phyloP scores from a whole-genome alignment of 2,329 filamentous ascomycete species.

The Nemania bipapillata region DNA sequence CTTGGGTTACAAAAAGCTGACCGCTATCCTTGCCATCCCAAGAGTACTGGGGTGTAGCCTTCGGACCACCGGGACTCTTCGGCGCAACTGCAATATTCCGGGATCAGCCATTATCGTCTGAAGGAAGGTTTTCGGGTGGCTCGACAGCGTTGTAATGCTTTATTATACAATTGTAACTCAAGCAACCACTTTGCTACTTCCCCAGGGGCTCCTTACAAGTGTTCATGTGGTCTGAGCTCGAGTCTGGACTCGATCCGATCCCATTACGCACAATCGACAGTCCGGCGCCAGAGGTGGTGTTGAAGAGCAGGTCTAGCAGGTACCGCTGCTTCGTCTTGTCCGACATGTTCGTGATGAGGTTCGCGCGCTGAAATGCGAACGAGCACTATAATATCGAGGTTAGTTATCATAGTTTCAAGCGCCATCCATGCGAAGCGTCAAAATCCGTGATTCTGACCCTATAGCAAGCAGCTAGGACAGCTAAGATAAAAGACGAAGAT shows the following conservation, averaged over 20 bases:
- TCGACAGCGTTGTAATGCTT: neutral
- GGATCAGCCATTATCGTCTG: neutral
- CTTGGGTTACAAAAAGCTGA: slow-evolving; percentile 60
- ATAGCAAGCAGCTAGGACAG: no score
- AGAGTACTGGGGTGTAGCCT: slow-evolving; percentile 52
- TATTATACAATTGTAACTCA: no score
- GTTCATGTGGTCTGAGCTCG: slow-evolving; percentile 53
- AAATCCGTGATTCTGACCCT: no score
- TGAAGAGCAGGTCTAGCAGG: slow-evolving; percentile 59
- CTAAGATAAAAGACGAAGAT: neutral
- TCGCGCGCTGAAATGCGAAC: slow-evolving; percentile 59
- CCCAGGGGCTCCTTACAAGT: slow-evolving; percentile 37
- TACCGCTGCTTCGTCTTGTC: slow-evolving; percentile 55
- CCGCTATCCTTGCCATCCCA: slow-evolving; percentile 58
- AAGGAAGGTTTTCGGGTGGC: neutral
- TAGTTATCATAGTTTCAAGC: neutral
- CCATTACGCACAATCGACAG: slow-evolving; percentile 60
- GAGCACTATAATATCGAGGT: slow-evolving; percentile 46
- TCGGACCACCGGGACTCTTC: slow-evolving; percentile 53
- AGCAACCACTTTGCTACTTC: neutral
- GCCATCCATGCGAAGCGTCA: neutral
- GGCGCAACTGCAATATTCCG: slow-evolving; percentile 50
- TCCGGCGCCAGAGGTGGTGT: slow-evolving; percentile 57
- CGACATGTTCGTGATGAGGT: slow-evolving; percentile 55
- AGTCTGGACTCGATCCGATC: slow-evolving; percentile 57